A percentile compares a stretch with the other conserved stretches of the same genome.
These are phyloP conservation scores for Talaromyces thailandensis DNA, from an alignment of 495 filamentous ascomycete species.

Conservation along the genomic window DNA sequence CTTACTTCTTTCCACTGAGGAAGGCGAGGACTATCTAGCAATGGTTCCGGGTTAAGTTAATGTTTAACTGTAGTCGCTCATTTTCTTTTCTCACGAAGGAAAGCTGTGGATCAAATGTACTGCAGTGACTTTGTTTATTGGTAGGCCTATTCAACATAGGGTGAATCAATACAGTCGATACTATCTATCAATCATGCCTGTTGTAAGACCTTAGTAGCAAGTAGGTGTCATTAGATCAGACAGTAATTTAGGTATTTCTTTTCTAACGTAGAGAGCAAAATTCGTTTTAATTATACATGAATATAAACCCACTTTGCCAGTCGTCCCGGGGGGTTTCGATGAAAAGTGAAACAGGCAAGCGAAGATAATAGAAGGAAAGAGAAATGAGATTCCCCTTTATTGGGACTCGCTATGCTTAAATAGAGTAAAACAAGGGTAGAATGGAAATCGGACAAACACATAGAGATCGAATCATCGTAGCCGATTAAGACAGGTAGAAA, in stretches of 20 bases:
- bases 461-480: neutral
- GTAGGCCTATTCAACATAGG: neutral
- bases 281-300: neutral
- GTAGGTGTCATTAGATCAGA: neutral
- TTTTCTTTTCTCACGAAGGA: neutral
- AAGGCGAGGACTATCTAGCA: neutral
- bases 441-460: neutral
- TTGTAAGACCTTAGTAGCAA: neutral
- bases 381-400: neutral
- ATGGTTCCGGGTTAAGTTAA: neutral
- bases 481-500: neutral
- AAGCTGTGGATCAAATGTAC: neutral
- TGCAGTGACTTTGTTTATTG: neutral
- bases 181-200: neutral
- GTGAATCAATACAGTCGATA: neutral
- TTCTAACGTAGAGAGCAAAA: neutral
- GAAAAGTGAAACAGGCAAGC: neutral
- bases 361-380: neutral
- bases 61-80: neutral
- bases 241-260: neutral
- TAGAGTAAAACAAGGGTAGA: slow-evolving; percentile 1
- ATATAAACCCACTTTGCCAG: neutral
- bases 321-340: neutral
- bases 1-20: neutral
- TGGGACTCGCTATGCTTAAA: slow-evolving; percentile 1